Evolutionary conservation across 306 rosid genomes (phyloP).

Genomic region (Quercus engelmannii): DNA sequence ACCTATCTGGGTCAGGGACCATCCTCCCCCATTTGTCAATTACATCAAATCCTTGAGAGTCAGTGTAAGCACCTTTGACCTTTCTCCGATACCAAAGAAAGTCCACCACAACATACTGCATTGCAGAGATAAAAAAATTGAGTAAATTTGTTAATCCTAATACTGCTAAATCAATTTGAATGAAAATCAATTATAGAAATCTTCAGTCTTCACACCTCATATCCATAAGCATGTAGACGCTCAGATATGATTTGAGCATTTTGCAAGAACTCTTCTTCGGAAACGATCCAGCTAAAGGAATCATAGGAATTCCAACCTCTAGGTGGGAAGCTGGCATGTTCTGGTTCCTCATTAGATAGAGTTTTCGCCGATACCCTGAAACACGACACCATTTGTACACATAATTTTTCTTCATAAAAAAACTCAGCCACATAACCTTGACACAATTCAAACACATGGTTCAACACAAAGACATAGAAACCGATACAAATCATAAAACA

Average conservation of each 20-base stretch:
- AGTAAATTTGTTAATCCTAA: background rate
- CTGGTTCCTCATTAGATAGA: conserved; percentile 10
- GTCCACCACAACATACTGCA: conserved; percentile 93
- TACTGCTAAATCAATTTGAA: background rate
- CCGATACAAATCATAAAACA: background rate
- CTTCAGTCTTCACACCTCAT: conserved; percentile 51
- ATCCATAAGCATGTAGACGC: conserved; percentile 57
- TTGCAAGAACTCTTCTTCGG: conserved; percentile 67
- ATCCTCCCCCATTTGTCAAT: conserved; percentile 95
- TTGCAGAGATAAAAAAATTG: conserved; percentile 16
- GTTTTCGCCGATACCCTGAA: conserved; percentile 56
- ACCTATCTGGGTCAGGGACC: conserved; percentile 79
- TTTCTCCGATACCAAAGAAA: conserved; percentile 88
- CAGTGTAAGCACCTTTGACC: conserved; percentile 65
- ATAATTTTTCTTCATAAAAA: conserved; percentile 11
- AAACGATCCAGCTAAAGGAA: conserved; percentile 80
- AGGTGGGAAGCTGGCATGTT: conserved; percentile 68
- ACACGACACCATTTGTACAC: background rate
- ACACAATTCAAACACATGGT: background rate
- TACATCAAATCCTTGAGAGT: conserved; percentile 86
- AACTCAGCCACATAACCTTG: background rate
- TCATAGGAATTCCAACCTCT: conserved; percentile 99
- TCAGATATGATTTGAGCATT: conserved; percentile 58
- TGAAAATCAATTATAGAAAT: background rate
- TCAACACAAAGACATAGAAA: background rate